phyloP scores from a whole-genome alignment of 2,329 filamentous ascomycete genomes.

The Beauveria sp. region DNA sequence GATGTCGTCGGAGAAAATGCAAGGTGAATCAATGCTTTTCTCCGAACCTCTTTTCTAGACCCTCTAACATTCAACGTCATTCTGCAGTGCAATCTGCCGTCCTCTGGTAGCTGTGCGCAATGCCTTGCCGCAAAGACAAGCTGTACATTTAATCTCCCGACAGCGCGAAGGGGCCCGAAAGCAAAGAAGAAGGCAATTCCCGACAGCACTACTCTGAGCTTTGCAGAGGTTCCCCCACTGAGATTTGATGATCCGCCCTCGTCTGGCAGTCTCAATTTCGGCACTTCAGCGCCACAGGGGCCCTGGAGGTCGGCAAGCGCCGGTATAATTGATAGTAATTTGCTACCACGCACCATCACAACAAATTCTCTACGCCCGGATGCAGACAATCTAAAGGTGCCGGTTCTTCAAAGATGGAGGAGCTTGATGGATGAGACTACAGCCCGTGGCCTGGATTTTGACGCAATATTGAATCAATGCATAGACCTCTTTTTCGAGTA shows the following conservation, averaged over 20 bases:
- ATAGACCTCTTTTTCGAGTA: conserved; percentile 35
- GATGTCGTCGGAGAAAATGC: conserved; percentile 29
- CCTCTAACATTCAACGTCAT: neutral
- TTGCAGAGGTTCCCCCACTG: neutral
- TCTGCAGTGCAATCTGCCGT: conserved; percentile 22
- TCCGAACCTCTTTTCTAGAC: neutral
- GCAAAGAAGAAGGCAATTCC: conserved; percentile 12
- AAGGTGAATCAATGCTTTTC: conserved; percentile 19
- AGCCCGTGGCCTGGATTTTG: conserved; percentile 18
- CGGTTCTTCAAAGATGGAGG: conserved; percentile 24
- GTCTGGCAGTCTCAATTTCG: neutral
- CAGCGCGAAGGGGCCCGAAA: conserved; percentile 32
- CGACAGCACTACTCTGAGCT: neutral
- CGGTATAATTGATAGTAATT: neutral
- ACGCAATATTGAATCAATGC: conserved; percentile 24
- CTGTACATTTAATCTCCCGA: conserved; percentile 31
- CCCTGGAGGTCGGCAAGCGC: neutral
- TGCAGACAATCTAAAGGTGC: conserved; percentile 7
- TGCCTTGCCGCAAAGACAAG: conserved; percentile 25
- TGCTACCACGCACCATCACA: neutral
- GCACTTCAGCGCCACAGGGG: neutral
- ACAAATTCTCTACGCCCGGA: neutral
- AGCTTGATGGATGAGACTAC: conserved; percentile 19
- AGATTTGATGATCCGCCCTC: neutral
- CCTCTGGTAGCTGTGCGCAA: conserved; percentile 21